These are phyloP conservation scores for Allantophomopsis lycopodina DNA, from an alignment of 2,329 filamentous ascomycete species.

Conservation along the genomic window DNA sequence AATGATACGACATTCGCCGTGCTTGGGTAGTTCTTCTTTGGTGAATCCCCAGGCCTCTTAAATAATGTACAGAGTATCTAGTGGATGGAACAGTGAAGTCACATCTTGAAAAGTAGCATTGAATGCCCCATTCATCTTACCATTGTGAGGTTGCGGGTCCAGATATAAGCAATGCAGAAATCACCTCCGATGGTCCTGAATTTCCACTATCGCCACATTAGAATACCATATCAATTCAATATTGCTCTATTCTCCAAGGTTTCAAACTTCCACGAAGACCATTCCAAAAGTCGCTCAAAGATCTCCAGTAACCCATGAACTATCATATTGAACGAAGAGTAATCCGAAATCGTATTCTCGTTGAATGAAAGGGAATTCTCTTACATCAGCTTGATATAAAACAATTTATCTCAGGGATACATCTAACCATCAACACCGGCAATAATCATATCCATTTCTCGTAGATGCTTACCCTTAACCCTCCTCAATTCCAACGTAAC, in stretches of 20 bases:
- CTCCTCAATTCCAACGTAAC: constrained; percentile 58
- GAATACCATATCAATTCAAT: constrained; percentile 59
- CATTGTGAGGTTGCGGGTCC: constrained; percentile 64
- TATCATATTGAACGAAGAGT: constrained; percentile 65
- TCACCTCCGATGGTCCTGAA: constrained; percentile 59
- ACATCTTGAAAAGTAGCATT: constrained; percentile 63
- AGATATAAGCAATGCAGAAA: constrained; percentile 78
- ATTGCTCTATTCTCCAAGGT: constrained; percentile 14
- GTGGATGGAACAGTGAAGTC: background rate
- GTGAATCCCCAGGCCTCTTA: constrained; percentile 34
- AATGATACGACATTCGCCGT: constrained; percentile 80
- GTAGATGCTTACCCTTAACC: constrained; percentile 59
- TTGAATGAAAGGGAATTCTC: constrained; percentile 71
- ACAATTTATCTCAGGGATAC: constrained; percentile 73
- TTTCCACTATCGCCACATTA: constrained; percentile 67
- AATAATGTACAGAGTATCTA: background rate
- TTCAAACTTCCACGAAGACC: constrained; percentile 55
- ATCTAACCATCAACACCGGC: constrained; percentile 50
- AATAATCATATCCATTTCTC: constrained; percentile 34
- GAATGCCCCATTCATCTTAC: constrained; percentile 63
- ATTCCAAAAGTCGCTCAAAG: constrained; percentile 71
- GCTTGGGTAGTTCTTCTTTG: constrained; percentile 56
- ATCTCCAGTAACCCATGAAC: constrained; percentile 70
- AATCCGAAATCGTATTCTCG: constrained; percentile 68
- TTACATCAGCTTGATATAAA: constrained; percentile 68